Conservation (phyloP, 1,284 basidiomycete genomes). For the Melampsora medusae region DNA sequence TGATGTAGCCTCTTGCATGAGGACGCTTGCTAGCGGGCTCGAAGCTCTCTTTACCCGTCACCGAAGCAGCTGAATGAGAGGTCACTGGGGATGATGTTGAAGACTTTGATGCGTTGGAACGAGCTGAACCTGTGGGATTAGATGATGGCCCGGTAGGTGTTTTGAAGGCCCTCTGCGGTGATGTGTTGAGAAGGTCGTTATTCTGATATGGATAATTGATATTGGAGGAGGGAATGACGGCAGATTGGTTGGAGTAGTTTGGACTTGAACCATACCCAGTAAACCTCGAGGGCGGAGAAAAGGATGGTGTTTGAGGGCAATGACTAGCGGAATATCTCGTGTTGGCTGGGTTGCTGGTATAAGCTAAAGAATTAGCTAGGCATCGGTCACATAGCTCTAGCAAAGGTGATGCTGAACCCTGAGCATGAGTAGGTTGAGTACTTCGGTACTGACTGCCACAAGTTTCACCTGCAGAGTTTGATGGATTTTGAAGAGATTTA, state of each 20-base stretch:
- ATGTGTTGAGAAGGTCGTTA: background rate
- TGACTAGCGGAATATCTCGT: background rate
- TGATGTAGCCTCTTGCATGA: slow-evolving; percentile 20
- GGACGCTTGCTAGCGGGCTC: background rate
- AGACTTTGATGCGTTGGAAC: background rate
- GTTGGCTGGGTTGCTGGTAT: background rate
- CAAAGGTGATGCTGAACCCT: slow-evolving; percentile 1
- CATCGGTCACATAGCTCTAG: background rate
- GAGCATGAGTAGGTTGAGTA: background rate
- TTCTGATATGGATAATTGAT: background rate
- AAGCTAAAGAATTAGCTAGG: background rate
- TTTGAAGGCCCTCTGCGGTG: background rate
- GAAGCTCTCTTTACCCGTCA: background rate
- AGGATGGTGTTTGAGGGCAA: background rate
- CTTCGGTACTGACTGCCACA: slow-evolving; percentile 4
- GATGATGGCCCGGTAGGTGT: background rate
- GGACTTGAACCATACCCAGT: background rate
- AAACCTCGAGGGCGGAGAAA: background rate
- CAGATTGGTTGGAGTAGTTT: background rate
- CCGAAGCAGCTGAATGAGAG: background rate
- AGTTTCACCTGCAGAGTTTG: background rate
- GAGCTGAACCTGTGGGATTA: background rate
- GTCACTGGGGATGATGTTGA: background rate
- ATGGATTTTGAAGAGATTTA: background rate
- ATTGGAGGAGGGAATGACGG: background rate